Conservation (phyloP, 2,329 filamentous ascomycete genomes). For the Colletotrichum truncatum region DNA sequence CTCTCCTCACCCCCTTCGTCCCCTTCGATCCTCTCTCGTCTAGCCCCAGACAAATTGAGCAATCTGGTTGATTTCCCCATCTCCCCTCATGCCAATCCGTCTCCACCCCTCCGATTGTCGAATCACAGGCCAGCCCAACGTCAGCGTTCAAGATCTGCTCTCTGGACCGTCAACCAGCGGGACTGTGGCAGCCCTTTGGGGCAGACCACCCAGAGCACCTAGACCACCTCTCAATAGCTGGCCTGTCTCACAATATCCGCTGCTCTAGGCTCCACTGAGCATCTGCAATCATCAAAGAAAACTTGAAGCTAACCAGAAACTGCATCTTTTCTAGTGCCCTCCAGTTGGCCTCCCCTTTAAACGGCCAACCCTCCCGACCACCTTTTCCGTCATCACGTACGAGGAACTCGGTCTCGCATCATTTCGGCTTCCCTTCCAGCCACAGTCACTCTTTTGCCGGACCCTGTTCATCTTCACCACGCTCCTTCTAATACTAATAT, state of each 20-base stretch:
- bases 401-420: conserved; percentile 45
- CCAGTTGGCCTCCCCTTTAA: conserved; percentile 57
- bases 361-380: conserved; percentile 56
- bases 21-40: conserved; percentile 31
- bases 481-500: conserved; percentile 36
- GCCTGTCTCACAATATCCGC: conserved; percentile 20
- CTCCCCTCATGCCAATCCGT: conserved; percentile 35
- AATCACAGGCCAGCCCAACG: conserved; percentile 23
- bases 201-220: conserved; percentile 31
- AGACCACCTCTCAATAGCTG: conserved; percentile 28
- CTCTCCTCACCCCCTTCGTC: conserved; percentile 36
- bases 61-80: conserved; percentile 31
- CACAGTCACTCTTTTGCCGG: conserved; percentile 66
- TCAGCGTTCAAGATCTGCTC: conserved; percentile 9
- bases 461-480: conserved; percentile 35
- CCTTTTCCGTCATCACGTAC: conserved; percentile 43
- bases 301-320: conserved; percentile 45
- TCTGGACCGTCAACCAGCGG: conserved; percentile 24
- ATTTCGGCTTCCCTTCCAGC: conserved; percentile 57
- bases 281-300: conserved; percentile 31
- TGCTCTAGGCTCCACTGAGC: conserved; percentile 23
- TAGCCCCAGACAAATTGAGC: conserved; percentile 3
- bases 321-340: conserved; percentile 48
- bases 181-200: too few species aligned
- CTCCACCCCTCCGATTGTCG: conserved; percentile 31